These are phyloP conservation scores for Schoenoplectus tabernaemontani DNA, from an alignment of 202 grass and related monocot species.

Conservation along the genomic window DNA sequence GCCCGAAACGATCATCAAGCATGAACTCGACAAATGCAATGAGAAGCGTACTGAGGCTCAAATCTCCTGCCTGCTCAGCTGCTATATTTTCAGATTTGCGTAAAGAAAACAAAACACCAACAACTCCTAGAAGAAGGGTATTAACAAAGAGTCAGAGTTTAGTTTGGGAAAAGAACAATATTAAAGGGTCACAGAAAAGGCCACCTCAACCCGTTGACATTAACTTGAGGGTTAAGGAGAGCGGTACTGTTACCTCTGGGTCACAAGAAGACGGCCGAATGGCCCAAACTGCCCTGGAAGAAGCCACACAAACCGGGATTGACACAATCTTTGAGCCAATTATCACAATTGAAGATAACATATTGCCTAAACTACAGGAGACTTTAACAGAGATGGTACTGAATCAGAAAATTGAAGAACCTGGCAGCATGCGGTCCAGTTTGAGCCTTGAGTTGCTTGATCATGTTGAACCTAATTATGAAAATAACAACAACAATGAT, in stretches of 20 bases:
- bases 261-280: neutral
- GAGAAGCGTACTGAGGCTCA: neutral
- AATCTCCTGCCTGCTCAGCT: constrained; percentile 24
- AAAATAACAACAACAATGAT: constrained; percentile 1
- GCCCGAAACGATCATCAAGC: constrained; percentile 29
- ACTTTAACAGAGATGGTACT: constrained; percentile 17
- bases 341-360: constrained; percentile 7
- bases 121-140: constrained; percentile 1
- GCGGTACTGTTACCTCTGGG: neutral
- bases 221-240: neutral
- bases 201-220: neutral
- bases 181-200: constrained; percentile 23
- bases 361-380: neutral
- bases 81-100: constrained; percentile 30
- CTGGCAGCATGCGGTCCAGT: constrained; percentile 9
- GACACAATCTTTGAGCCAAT: neutral
- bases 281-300: neutral
- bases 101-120: constrained; percentile 53
- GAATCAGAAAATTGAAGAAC: constrained; percentile 1
- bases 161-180: constrained; percentile 40
- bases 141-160: constrained; percentile 28
- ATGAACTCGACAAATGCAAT: neutral
- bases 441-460: constrained; percentile 8
- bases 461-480: constrained; percentile 8
- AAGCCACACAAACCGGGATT: neutral